Conservation (phyloP, 345 rosid genomes). For the Eucalyptus cloeziana region DNA sequence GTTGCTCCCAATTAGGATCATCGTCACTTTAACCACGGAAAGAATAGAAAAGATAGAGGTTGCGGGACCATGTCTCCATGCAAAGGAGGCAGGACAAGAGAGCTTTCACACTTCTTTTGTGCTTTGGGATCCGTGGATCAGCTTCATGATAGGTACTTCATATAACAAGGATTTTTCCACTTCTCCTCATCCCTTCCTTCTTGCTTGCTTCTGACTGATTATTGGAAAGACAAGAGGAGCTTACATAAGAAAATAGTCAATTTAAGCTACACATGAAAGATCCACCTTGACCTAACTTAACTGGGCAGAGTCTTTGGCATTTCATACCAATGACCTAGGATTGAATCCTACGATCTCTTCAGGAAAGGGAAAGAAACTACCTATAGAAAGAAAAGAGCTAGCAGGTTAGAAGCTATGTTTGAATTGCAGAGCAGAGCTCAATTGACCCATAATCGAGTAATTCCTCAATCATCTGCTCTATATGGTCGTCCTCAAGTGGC, state of each 20-base stretch:
- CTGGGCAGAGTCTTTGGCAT: neutral
- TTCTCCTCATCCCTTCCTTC: neutral
- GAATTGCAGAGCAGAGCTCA: slow-evolving; percentile 29
- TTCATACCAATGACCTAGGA: neutral
- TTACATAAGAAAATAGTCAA: neutral
- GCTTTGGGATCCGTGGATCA: neutral
- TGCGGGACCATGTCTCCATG: neutral
- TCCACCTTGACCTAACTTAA: neutral
- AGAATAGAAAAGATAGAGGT: neutral
- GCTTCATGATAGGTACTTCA: neutral
- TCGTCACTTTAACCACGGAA: neutral
- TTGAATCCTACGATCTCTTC: neutral
- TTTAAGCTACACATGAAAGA: neutral
- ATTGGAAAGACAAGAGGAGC: neutral
- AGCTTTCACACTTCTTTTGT: neutral
- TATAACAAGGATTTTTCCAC: neutral
- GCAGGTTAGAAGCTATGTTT: neutral
- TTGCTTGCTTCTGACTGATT: neutral
- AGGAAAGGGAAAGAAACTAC: neutral
- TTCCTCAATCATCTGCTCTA: slow-evolving; percentile 74
- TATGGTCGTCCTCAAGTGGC: slow-evolving; percentile 49
- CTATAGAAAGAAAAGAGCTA: neutral
- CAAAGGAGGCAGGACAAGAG: neutral
- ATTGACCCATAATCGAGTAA: slow-evolving; percentile 47
- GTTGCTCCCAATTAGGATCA: neutral